Evolutionary conservation across 208 protist species (phyloP), one percentile per base, ranked within the genome.

Genomic region (Blastocrithidia nonstop): DNA sequence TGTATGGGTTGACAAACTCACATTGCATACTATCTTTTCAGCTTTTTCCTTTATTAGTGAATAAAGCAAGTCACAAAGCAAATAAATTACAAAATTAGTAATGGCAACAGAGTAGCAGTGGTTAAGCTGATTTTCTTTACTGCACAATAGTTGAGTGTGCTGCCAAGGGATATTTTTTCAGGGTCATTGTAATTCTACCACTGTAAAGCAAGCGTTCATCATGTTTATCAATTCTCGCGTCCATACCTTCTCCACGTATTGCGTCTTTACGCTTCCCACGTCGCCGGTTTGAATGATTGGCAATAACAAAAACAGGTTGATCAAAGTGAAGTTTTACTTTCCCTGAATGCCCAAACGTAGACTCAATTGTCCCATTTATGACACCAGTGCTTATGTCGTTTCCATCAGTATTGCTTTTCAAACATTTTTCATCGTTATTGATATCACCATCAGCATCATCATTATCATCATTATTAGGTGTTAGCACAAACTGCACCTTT

Each of bases 301-400:
- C 6, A 57, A 41, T 1, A n/a, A 35, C 32, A 62, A 88, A 88
- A 6, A 88, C 52, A 13, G 57, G 56, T 4, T 44, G 38, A 0
- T 58, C 45, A 48, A 88, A 88, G 6, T 71, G 24, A 1, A 85
- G 57, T 50, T 79, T 77, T 26, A 82, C 79, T 44, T 84, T 88
- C 4, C 79, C 79, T 0, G 64, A 83, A 44, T 88, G 72, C n/a
- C 79, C 79, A 59, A 88, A 88, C 3, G 68, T 54, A 17, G 67
- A 79, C 57, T 88, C 74, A 40, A 88, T 67, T 19, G 62, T 19
- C 16, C 79, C 79, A 16, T 45, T 25, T n/a, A n/a, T n/a, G 0
- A 75, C 45, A 8, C 50, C 16, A 37, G 29, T 7, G 15, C 21
- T 24, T 0, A 19, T 6, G 5, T 31, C 15, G 23, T 40, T 52